phyloP scores from a whole-genome alignment of 345 rosid species.

The Gossypium rotundifolium region DNA sequence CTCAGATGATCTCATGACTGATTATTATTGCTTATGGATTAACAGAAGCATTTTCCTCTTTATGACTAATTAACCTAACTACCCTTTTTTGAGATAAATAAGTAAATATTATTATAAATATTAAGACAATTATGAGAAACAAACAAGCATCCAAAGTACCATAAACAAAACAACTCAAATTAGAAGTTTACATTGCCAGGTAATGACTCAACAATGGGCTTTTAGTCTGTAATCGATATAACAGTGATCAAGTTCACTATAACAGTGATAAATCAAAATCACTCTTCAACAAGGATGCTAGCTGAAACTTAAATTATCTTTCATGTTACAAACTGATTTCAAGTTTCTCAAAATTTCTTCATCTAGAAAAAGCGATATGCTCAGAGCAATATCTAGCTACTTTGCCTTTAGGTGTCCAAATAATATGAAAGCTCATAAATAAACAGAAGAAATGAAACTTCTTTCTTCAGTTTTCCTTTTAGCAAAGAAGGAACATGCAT shows the following conservation, averaged over 20 bases:
- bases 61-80: no score
- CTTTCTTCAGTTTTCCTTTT: background rate
- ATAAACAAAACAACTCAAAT: no score
- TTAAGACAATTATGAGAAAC: no score
- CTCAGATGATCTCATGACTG: no score
- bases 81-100: no score
- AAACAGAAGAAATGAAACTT: background rate
- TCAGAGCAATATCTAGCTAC: background rate
- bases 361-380: background rate
- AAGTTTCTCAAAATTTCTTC: background rate
- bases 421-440: background rate
- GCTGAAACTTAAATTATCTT: background rate
- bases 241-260: background rate
- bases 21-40: background rate
- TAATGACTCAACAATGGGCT: background rate
- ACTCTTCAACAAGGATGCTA: background rate
- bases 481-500: background rate
- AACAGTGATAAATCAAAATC: background rate
- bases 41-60: background rate
- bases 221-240: background rate
- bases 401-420: background rate
- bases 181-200: no score
- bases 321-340: background rate
- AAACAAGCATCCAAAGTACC: no score
- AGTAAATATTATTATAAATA: no score